Conservation (phyloP, 805 yeast species). For the Metschnikowia vanudenii region DNA sequence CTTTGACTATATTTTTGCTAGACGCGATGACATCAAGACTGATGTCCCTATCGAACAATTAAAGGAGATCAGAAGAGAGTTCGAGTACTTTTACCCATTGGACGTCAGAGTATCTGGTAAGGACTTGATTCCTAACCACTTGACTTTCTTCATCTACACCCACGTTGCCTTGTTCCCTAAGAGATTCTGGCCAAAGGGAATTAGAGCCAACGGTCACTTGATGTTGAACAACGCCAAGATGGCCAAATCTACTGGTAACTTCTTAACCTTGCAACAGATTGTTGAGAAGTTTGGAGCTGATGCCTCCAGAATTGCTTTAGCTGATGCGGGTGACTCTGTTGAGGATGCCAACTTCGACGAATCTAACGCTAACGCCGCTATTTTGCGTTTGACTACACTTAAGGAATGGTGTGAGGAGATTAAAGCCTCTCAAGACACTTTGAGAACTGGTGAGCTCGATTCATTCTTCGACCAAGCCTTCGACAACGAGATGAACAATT, state of each 20-base stretch:
- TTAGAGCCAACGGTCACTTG: slow-evolving; percentile 94
- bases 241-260: slow-evolving; percentile 98
- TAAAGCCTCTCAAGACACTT: slow-evolving; percentile 46
- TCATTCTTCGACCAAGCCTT: slow-evolving; percentile 82
- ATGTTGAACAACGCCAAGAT: slow-evolving; percentile 94
- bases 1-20: slow-evolving; percentile 84
- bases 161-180: slow-evolving; percentile 93
- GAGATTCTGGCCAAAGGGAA: slow-evolving; percentile 89
- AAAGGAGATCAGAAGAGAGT: slow-evolving; percentile 81
- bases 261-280: slow-evolving; percentile 83
- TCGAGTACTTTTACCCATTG: slow-evolving; percentile 94
- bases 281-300: slow-evolving; percentile 93
- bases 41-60: slow-evolving; percentile 68
- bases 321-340: slow-evolving; percentile 96
- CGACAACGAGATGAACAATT: slow-evolving; percentile 86
- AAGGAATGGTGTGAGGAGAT: slow-evolving; percentile 95
- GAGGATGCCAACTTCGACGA: slow-evolving; percentile 99
- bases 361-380: slow-evolving; percentile 94
- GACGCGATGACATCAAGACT: slow-evolving; percentile 55
- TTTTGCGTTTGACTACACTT: slow-evolving; percentile 84
- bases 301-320: slow-evolving; percentile 94
- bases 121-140: slow-evolving; percentile 95
- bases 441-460: slow-evolving; percentile 50
- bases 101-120: slow-evolving; percentile 93
- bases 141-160: slow-evolving; percentile 90